These are phyloP conservation scores for Sclerotinia sclerotiorum DNA, from an alignment of 2,329 filamentous ascomycete genomes.

Conservation along the genomic window DNA sequence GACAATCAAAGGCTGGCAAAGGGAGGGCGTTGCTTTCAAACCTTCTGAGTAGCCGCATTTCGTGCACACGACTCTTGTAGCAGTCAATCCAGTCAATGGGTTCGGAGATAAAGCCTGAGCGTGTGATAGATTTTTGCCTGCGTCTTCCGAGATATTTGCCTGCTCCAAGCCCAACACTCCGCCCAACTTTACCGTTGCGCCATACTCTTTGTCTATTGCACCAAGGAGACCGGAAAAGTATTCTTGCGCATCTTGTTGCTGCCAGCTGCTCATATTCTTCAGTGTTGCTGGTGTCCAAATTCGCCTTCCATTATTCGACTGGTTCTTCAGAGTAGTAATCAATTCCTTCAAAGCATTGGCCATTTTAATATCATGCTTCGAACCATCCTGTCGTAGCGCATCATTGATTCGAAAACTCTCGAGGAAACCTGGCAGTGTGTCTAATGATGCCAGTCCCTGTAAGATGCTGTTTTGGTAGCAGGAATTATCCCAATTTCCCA, in stretches of 20 bases:
- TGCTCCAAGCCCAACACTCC: slow-evolving; percentile 33
- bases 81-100: slow-evolving; percentile 82
- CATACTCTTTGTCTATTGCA: slow-evolving; percentile 76
- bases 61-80: slow-evolving; percentile 85
- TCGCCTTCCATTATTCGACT: slow-evolving; percentile 68
- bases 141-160: slow-evolving; percentile 24
- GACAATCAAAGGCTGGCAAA: slow-evolving; percentile 84
- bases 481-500: slow-evolving; percentile 92
- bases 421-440: slow-evolving; percentile 67
- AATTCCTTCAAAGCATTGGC: slow-evolving; percentile 51
- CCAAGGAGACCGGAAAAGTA: slow-evolving; percentile 91
- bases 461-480: slow-evolving; percentile 98
- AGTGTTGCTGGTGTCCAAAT: slow-evolving; percentile 80
- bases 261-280: slow-evolving; percentile 92
- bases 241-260: slow-evolving; percentile 97
- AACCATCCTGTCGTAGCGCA: slow-evolving; percentile 25
- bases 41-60: slow-evolving; percentile 85
- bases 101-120: slow-evolving; percentile 53
- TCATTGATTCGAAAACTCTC: slow-evolving; percentile 45
- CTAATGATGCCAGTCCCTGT: slow-evolving; percentile 76
- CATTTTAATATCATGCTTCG: slow-evolving; percentile 37
- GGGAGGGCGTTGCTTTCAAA: slow-evolving; percentile 87
- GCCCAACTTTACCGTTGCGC: slow-evolving; percentile 46
- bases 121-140: slow-evolving; percentile 12
- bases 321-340: slow-evolving; percentile 67